Conservation (phyloP, 352 stramenopile species). For the Phytophthora niederhauseri region DNA sequence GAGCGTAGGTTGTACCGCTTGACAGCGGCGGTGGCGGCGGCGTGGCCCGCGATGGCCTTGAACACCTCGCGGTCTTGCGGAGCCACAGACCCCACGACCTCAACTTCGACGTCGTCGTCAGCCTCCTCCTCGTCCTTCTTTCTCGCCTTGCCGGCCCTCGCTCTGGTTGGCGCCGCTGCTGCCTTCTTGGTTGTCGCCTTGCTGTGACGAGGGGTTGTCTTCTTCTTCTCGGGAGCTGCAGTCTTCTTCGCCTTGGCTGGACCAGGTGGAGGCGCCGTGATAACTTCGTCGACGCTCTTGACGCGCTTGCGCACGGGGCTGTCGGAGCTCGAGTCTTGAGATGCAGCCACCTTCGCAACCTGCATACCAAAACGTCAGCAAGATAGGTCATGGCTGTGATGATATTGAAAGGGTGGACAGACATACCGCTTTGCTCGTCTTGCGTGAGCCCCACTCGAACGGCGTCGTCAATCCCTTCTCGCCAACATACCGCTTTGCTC, state of each 20-base stretch:
- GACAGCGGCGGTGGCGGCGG: slow-evolving; percentile 58
- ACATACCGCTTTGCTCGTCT: slow-evolving; percentile 35
- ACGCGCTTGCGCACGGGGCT: slow-evolving; percentile 37
- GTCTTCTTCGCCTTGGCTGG: slow-evolving; percentile 25
- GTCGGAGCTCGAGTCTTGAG: slow-evolving; percentile 21
- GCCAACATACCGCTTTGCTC: slow-evolving; percentile 38
- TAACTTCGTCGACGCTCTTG: slow-evolving; percentile 29
- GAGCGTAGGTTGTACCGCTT: slow-evolving; percentile 64
- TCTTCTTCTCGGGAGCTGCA: slow-evolving; percentile 29
- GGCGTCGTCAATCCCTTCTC: slow-evolving; percentile 42
- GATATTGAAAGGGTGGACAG: not conserved
- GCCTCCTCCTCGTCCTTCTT: slow-evolving; percentile 24
- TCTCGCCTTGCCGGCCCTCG: slow-evolving; percentile 17
- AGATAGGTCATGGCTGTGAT: not conserved
- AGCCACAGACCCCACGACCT: slow-evolving; percentile 16
- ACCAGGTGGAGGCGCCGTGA: not conserved
- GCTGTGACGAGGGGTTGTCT: slow-evolving; percentile 20
- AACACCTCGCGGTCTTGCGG: slow-evolving; percentile 59
- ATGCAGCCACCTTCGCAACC: slow-evolving; percentile 17
- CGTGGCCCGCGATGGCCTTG: slow-evolving; percentile 60
- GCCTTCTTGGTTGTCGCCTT: slow-evolving; percentile 19
- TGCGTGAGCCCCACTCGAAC: slow-evolving; percentile 52
- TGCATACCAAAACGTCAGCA: slow-evolving; percentile 7
- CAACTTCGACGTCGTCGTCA: slow-evolving; percentile 15
- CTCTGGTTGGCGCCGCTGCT: slow-evolving; percentile 8